These are phyloP conservation scores for Mycena sp. DNA, from an alignment of 1,284 basidiomycete species.

Conservation along the genomic window DNA sequence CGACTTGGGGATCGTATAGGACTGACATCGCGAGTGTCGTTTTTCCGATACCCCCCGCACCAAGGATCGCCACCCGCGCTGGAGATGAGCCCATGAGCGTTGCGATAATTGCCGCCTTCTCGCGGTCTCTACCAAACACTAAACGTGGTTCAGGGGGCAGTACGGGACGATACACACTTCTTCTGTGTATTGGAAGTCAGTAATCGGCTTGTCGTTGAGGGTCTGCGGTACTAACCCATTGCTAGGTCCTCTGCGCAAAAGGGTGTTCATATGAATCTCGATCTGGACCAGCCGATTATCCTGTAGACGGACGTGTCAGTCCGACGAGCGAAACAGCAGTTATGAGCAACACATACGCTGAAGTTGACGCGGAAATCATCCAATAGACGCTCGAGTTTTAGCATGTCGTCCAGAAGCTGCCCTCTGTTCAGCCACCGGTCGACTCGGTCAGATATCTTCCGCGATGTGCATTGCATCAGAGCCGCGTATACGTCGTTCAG, in stretches of 20 bases:
- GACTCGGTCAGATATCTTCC: slow-evolving; percentile 17
- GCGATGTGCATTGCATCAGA: slow-evolving; percentile 24
- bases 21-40: slow-evolving; percentile 86
- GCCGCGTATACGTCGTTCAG: slow-evolving; percentile 16
- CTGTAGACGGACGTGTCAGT: background rate
- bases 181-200: slow-evolving; percentile 13
- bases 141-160: slow-evolving; percentile 25
- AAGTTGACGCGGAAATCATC: slow-evolving; percentile 30
- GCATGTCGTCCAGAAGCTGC: slow-evolving; percentile 26
- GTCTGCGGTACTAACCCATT: slow-evolving; percentile 8
- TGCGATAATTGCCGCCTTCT: slow-evolving; percentile 22
- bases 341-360: slow-evolving; percentile 14
- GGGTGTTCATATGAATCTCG: slow-evolving; percentile 28
- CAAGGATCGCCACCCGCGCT: slow-evolving; percentile 81
- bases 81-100: slow-evolving; percentile 21
- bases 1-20: slow-evolving; percentile 22
- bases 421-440: slow-evolving; percentile 23
- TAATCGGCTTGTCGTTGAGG: background rate
- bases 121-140: slow-evolving; percentile 28
- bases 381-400: slow-evolving; percentile 24
- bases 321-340: background rate
- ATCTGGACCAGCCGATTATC: slow-evolving; percentile 26
- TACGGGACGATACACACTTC: slow-evolving; percentile 6
- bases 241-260: slow-evolving; percentile 13
- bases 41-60: slow-evolving; percentile 98